These are phyloP conservation scores for Pichia sp. DNA, from an alignment of 1,139 yeast genomes.

Conservation along the genomic window DNA sequence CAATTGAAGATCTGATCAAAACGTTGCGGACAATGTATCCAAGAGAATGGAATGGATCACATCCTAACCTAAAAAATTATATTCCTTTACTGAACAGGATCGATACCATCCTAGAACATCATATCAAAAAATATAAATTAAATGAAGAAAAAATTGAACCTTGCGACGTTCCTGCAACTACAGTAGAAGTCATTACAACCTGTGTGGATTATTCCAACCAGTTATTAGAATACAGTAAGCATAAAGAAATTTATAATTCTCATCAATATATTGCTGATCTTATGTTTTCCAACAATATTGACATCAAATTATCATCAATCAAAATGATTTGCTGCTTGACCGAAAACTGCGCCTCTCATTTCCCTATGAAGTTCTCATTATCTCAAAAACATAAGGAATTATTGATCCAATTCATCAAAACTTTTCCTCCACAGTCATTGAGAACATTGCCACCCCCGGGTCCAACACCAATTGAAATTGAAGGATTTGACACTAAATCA, in stretches of 20 bases:
- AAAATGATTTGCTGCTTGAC: constrained; percentile 36
- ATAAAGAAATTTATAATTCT: constrained; percentile 60
- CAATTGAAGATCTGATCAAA: constrained; percentile 25
- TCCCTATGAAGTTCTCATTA: constrained; percentile 17
- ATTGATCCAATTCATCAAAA: constrained; percentile 43
- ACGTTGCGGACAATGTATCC: constrained; percentile 22
- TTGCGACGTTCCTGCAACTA: constrained; percentile 36
- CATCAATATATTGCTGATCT: constrained; percentile 54
- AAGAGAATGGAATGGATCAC: constrained; percentile 29
- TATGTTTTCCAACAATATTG: constrained; percentile 46
- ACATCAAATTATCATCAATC: constrained; percentile 54
- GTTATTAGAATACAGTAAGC: constrained; percentile 62
- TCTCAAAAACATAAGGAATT: constrained; percentile 34
- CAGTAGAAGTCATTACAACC: constrained; percentile 38
- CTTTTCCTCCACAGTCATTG: constrained; percentile 43
- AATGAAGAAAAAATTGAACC: constrained; percentile 40
- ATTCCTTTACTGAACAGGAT: constrained; percentile 65
- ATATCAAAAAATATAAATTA: constrained; percentile 48
- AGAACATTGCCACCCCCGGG: constrained; percentile 23
- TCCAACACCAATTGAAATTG: constrained; percentile 11
- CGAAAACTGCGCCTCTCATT: constrained; percentile 34
- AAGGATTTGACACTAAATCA: not conserved
- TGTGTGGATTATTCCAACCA: constrained; percentile 55
- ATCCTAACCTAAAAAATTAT: constrained; percentile 62
- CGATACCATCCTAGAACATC: constrained; percentile 53